Conservation (phyloP, 139 green algal genomes). For the Micractinium conductrix region DNA sequence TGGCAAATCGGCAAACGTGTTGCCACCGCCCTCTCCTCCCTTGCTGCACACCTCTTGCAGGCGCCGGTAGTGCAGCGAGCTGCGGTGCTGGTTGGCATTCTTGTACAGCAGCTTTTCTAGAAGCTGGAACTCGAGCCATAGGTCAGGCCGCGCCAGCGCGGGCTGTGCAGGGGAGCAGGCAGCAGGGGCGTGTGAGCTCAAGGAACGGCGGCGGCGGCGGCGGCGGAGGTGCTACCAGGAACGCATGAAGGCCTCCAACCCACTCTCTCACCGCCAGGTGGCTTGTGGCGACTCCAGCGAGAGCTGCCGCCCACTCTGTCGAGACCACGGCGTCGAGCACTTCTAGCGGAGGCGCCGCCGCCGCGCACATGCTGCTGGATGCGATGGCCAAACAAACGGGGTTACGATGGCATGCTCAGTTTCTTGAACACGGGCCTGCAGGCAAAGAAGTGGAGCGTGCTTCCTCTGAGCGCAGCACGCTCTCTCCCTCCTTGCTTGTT, state of each 20-base stretch:
- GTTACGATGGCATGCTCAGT: no score
- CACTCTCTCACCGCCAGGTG: not conserved
- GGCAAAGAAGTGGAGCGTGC: no score
- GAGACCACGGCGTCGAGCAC: not conserved
- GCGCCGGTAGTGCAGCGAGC: constrained; percentile 46
- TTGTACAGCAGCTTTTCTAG: constrained; percentile 76
- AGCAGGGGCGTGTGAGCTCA: not conserved
- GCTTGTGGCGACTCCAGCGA: not conserved
- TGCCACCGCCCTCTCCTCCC: no score
- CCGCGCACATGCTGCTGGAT: no score
- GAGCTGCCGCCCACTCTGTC: constrained; percentile 9
- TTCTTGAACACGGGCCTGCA: no score
- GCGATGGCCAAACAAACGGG: no score
- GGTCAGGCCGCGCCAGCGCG: constrained; percentile 1
- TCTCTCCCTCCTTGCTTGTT: no score
- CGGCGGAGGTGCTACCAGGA: no score
- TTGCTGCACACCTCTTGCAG: constrained; percentile 52
- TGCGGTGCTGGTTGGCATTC: constrained; percentile 71
- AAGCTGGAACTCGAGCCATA: constrained; percentile 35
- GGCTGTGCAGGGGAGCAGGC: constrained; percentile 21
- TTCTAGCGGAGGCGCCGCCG: not conserved
- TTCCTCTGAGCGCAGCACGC: no score
- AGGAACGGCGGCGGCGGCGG: not conserved
- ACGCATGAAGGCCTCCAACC: no score
- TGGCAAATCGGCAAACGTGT: no score